A percentile compares a stretch with the other conserved stretches of the same genome.
Conservation (phyloP, 352 stramenopile species). For the Pythium pectinolyticum region DNA sequence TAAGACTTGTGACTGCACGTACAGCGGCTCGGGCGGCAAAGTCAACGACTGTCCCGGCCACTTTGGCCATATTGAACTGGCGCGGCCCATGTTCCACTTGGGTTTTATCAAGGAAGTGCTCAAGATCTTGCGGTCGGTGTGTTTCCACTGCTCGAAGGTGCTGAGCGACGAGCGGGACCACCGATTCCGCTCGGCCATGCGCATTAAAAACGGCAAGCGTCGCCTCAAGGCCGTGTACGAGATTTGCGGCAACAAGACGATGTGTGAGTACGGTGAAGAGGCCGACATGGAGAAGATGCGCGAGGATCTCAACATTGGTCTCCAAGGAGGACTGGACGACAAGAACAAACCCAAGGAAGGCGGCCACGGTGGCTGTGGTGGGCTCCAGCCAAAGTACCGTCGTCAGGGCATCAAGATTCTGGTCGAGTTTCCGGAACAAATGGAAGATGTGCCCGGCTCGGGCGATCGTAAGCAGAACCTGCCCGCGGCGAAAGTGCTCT, state of each 20-base stretch:
- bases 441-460: constrained; percentile 92
- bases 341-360: constrained; percentile 83
- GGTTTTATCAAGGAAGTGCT: constrained; percentile 97
- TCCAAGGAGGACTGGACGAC: constrained; percentile 80
- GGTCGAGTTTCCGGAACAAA: constrained; percentile 94
- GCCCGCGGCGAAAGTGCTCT: constrained; percentile 92
- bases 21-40: constrained; percentile 90
- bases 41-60: constrained; percentile 98
- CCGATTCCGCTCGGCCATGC: constrained; percentile 78
- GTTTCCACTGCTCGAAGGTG: constrained; percentile 97
- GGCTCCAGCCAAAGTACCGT: constrained; percentile 94
- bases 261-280: constrained; percentile 85
- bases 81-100: constrained; percentile 96
- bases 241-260: constrained; percentile 91
- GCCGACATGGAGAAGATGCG: constrained; percentile 89
- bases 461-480: constrained; percentile 97
- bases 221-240: constrained; percentile 95
- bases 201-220: constrained; percentile 87
- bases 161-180: constrained; percentile 91
- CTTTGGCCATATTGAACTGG: constrained; percentile 99
- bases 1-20: constrained; percentile 93
- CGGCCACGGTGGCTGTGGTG: constrained; percentile 77
- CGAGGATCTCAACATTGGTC: constrained; percentile 83
- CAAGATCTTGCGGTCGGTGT: constrained; percentile 94
- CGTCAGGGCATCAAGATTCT: constrained; percentile 95